Conservation (phyloP, 768 basidiomycete species). For the Suillus lakei region DNA sequence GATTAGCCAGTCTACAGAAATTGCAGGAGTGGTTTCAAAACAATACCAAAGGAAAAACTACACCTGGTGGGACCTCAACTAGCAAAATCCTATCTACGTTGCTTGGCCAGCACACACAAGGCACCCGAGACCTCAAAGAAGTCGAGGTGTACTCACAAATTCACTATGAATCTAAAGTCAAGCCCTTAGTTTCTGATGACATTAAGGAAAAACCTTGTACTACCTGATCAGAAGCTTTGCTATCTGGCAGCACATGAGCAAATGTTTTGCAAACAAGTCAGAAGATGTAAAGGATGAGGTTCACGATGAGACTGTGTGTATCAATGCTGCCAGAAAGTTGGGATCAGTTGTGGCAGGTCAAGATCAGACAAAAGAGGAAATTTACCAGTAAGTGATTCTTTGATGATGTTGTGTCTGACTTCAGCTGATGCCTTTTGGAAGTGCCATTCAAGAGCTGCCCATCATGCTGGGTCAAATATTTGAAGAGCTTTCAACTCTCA, state of each 20-base stretch:
- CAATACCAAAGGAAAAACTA: background rate
- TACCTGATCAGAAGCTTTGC: background rate
- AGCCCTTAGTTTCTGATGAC: background rate
- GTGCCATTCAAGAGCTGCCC: background rate
- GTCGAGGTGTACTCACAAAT: constrained; percentile 2
- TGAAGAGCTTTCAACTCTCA: background rate
- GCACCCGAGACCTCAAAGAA: background rate
- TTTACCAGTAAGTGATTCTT: background rate
- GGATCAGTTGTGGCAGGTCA: background rate
- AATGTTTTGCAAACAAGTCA: background rate
- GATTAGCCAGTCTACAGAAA: background rate
- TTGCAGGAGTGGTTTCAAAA: background rate
- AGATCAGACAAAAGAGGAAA: background rate
- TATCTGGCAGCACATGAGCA: background rate
- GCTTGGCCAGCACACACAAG: background rate
- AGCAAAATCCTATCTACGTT: background rate
- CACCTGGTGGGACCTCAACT: background rate
- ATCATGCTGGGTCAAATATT: background rate
- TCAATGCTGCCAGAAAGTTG: background rate
- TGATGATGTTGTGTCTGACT: background rate
- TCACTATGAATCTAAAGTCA: constrained; percentile 1
- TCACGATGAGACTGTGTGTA: background rate
- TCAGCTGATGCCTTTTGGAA: background rate
- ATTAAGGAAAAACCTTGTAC: background rate
- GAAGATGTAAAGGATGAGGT: background rate